phyloP scores from a whole-genome alignment of 208 protist species.

The Wallacemonas sp. region DNA sequence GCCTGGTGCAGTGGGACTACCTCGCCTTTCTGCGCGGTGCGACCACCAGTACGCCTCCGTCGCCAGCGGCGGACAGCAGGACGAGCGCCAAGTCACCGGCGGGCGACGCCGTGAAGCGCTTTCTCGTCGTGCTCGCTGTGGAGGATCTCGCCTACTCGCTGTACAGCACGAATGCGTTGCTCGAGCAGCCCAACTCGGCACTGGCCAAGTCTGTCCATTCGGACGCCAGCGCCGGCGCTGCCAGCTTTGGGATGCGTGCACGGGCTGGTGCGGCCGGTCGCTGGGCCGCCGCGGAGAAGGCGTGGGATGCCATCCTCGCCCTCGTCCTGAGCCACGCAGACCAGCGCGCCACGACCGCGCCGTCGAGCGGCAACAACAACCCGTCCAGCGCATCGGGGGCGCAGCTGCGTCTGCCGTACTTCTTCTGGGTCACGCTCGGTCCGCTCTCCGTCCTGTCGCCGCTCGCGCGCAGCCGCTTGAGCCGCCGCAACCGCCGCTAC shows the following conservation, averaged over 20 bases:
- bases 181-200: background rate
- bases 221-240: background rate
- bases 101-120: background rate
- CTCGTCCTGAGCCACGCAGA: background rate
- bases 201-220: background rate
- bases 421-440: constrained; percentile 51
- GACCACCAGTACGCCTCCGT: background rate
- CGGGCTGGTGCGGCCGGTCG: background rate
- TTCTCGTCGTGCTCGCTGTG: constrained; percentile 6
- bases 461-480: constrained; percentile 43
- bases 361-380: background rate
- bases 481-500: constrained; percentile 65
- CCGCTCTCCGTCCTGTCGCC: constrained; percentile 41
- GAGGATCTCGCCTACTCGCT: constrained; percentile 9
- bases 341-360: constrained; percentile 4
- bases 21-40: background rate
- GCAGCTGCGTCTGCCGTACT: constrained; percentile 22
- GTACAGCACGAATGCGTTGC: background rate
- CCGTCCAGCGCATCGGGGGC: background rate
- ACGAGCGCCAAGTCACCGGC: background rate
- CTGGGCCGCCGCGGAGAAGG: constrained; percentile 11
- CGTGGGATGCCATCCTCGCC: constrained; percentile 4
- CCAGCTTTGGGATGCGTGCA: background rate
- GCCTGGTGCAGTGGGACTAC: constrained; percentile 14
- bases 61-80: background rate